phyloP scores from a whole-genome alignment of 495 filamentous ascomycete genomes.

The Aspergillus bertholletiae region DNA sequence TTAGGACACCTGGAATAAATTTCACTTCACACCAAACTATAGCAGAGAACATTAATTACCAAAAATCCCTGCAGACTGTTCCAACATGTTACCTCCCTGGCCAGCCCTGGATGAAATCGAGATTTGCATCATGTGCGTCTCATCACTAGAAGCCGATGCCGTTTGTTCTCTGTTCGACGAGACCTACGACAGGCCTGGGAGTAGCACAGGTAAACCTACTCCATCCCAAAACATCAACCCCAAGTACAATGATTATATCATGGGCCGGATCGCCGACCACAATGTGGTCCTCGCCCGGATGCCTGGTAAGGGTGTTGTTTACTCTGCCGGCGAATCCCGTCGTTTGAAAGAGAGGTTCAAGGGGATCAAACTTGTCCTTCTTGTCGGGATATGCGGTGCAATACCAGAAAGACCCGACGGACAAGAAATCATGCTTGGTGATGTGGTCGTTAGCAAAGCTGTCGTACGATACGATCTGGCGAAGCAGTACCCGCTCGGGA shows the following conservation, averaged over 20 bases:
- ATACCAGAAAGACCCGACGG: constrained; percentile 11
- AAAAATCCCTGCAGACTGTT: neutral
- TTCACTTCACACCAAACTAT: too few species aligned
- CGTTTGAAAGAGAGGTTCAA: constrained; percentile 25
- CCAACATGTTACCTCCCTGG: neutral
- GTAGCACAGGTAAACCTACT: neutral
- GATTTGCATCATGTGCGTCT: neutral
- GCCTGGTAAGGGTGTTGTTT: constrained; percentile 23
- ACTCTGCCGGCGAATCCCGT: constrained; percentile 19
- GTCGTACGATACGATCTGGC: constrained; percentile 34
- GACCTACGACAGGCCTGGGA: neutral
- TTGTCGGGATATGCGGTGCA: constrained; percentile 26
- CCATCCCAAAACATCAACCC: too few species aligned
- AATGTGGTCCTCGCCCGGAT: constrained; percentile 27
- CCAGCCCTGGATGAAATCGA: neutral
- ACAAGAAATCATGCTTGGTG: constrained; percentile 32
- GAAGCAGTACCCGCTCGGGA: constrained; percentile 15
- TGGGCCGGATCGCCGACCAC: constrained; percentile 17
- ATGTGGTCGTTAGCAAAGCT: constrained; percentile 38
- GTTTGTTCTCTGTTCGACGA: neutral
- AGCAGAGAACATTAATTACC: too few species aligned
- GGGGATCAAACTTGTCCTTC: constrained; percentile 10
- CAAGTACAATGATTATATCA: neutral
- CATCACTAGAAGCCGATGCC: neutral
- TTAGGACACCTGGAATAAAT: too few species aligned